Percentiles rank a stretch among this genome's conserved stretches.
phyloP scores from a whole-genome alignment of 2,329 filamentous ascomycete genomes.

The Penicillium sp. region DNA sequence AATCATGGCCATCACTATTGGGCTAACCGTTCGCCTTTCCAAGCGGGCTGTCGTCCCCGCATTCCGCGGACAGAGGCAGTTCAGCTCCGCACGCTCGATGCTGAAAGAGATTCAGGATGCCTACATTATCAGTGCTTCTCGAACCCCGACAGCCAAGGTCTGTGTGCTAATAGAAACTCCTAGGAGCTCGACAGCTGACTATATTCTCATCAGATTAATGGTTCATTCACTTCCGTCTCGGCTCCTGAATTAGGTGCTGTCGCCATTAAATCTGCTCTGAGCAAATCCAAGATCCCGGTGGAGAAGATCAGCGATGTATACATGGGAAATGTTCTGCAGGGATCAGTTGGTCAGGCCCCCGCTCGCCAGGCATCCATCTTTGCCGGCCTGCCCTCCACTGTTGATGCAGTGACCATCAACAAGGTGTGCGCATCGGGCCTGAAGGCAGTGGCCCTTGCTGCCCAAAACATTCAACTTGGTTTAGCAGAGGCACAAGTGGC shows the following conservation, averaged over 20 bases:
- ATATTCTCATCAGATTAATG: constrained; percentile 73
- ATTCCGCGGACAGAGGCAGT: constrained; percentile 49
- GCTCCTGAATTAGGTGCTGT: constrained; percentile 86
- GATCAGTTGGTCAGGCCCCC: constrained; percentile 80
- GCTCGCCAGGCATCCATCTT: constrained; percentile 89
- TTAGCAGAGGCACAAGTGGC: constrained; percentile 85
- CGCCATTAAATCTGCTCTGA: constrained; percentile 86
- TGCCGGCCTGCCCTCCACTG: constrained; percentile 74
- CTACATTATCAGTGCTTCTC: constrained; percentile 86
- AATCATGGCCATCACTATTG: constrained; percentile 24
- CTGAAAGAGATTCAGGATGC: constrained; percentile 77
- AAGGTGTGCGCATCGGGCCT: constrained; percentile 96
- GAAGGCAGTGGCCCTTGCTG: constrained; percentile 86
- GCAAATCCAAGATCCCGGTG: constrained; percentile 78
- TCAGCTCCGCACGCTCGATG: constrained; percentile 50
- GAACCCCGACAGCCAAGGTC: constrained; percentile 89
- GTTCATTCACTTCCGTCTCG: constrained; percentile 76
- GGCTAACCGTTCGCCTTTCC: constrained; percentile 29
- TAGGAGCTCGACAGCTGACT: constrained; percentile 7
- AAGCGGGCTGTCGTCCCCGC: constrained; percentile 39
- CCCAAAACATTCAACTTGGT: constrained; percentile 91
- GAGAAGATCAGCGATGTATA: constrained; percentile 88
- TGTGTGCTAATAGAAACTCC: not conserved
- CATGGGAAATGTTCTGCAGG: constrained; percentile 94
- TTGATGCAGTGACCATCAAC: constrained; percentile 92